Evolutionary conservation across 345 rosid species (phyloP).

Genomic region (Rubroshorea leprosula): DNA sequence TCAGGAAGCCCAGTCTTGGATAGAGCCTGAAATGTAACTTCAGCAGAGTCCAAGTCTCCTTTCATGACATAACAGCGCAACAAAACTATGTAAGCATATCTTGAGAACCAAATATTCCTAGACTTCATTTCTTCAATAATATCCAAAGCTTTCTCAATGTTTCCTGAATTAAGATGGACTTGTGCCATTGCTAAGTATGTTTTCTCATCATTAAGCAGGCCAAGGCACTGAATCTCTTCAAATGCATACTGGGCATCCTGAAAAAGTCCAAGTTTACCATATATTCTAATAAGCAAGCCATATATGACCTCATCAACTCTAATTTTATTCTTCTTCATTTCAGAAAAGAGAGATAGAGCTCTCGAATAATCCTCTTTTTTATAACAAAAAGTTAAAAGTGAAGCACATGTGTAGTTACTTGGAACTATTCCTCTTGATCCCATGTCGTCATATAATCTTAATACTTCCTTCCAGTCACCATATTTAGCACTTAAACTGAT

Average conservation of each 20-base stretch:
- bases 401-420: conserved; percentile 87
- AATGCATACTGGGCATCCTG: conserved; percentile 71
- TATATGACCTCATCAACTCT: conserved; percentile 81
- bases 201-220: conserved; percentile 70
- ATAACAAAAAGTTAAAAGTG: conserved; percentile 77
- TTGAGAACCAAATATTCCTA: conserved; percentile 57
- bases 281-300: conserved; percentile 83
- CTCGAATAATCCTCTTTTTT: conserved; percentile 64
- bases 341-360: conserved; percentile 79
- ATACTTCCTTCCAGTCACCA: conserved; percentile 54
- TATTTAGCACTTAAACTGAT: conserved; percentile 47
- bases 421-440: conserved; percentile 59
- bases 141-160: conserved; percentile 56
- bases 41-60: conserved; percentile 63
- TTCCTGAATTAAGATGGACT: conserved; percentile 63
- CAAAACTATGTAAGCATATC: conserved; percentile 75
- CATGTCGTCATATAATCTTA: conserved; percentile 64
- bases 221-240: conserved; percentile 51
- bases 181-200: conserved; percentile 92
- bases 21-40: conserved; percentile 60
- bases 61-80: conserved; percentile 67
- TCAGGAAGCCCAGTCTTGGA: conserved; percentile 69
- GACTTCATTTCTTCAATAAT: conserved; percentile 63
- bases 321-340: conserved; percentile 64
- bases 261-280: conserved; percentile 79